A percentile compares a stretch with the other conserved stretches of the same genome.
Evolutionary conservation across 495 filamentous ascomycete genomes (phyloP).

Genomic region (Saxophila tyrrhenica): DNA sequence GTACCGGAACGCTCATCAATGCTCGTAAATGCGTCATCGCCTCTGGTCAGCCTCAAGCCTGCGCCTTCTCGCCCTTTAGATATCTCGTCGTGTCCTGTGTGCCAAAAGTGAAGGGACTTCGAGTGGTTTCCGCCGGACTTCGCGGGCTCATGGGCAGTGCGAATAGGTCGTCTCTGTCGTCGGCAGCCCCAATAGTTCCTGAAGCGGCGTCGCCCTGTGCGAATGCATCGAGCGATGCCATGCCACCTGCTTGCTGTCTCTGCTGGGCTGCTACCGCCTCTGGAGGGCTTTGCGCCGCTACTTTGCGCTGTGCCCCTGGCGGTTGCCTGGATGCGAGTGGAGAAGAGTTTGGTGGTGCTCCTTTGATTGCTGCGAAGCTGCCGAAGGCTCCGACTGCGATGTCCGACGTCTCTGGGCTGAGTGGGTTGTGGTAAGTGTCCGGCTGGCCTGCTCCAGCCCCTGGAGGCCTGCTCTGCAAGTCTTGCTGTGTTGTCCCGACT

Average conservation of each 20-base stretch:
- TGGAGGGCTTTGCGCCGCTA: conserved; percentile 7
- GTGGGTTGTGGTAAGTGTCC: conserved; percentile 30
- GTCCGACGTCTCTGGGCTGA: conserved; percentile 51
- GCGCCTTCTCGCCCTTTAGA: not conserved
- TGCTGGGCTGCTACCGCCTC: conserved; percentile 25
- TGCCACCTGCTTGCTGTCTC: conserved; percentile 36
- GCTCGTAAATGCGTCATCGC: not conserved
- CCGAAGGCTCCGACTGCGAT: conserved; percentile 56
- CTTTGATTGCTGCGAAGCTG: conserved; percentile 36
- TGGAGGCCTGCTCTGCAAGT: not conserved
- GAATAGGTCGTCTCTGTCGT: conserved; percentile 59
- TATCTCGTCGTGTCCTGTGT: conserved; percentile 18
- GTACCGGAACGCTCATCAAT: not conserved
- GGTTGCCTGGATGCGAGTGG: conserved; percentile 25
- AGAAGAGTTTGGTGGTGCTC: conserved; percentile 18
- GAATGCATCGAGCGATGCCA: conserved; percentile 28
- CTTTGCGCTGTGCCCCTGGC: conserved; percentile 32
- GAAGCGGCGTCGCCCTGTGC: conserved; percentile 10
- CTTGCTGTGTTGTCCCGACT: conserved; percentile 48
- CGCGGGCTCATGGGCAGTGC: conserved; percentile 69
- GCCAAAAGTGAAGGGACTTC: conserved; percentile 20
- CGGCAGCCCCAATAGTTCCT: conserved; percentile 12
- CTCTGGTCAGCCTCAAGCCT: not conserved
- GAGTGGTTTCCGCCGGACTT: conserved; percentile 55
- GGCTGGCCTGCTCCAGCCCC: not conserved